Percentiles rank a stretch among this genome's conserved stretches.
Evolutionary conservation across 148 eudicot genomes (phyloP).

Genomic region (Vaccinium darrowii): DNA sequence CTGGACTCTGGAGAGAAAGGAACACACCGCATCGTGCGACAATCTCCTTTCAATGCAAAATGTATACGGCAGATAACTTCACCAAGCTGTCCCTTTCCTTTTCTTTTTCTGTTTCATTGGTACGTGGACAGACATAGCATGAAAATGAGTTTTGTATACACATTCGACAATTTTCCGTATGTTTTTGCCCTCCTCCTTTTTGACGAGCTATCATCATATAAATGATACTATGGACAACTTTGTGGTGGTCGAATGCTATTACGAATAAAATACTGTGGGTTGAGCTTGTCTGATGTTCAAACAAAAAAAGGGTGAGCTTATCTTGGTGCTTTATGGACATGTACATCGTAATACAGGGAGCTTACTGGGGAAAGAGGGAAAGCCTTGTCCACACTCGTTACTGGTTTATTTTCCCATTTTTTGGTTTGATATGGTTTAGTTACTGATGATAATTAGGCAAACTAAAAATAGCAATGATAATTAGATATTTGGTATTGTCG

Average conservation of each 20-base stretch:
- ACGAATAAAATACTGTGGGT: neutral
- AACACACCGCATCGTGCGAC: conserved; percentile 87
- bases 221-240: neutral
- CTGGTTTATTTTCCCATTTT: too few relatives aligned
- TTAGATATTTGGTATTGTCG: too few relatives aligned
- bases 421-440: too few relatives aligned
- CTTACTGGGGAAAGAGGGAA: too few relatives aligned
- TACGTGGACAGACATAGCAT: neutral
- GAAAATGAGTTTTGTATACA: neutral
- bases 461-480: too few relatives aligned
- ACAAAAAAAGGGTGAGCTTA: too few relatives aligned
- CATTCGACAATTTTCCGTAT: neutral
- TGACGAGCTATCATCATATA: neutral
- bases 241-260: neutral
- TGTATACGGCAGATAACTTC: conserved; percentile 88
- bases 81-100: neutral
- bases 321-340: too few relatives aligned
- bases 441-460: too few relatives aligned
- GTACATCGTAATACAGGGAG: too few relatives aligned
- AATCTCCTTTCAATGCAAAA: conserved; percentile 92
- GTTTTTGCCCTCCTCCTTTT: neutral
- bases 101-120: neutral
- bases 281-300: neutral
- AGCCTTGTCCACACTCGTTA: too few relatives aligned
- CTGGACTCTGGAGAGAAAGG: conserved; percentile 83